These are phyloP conservation scores for Withania somnifera DNA, from an alignment of 305 asterid species.

Conservation along the genomic window DNA sequence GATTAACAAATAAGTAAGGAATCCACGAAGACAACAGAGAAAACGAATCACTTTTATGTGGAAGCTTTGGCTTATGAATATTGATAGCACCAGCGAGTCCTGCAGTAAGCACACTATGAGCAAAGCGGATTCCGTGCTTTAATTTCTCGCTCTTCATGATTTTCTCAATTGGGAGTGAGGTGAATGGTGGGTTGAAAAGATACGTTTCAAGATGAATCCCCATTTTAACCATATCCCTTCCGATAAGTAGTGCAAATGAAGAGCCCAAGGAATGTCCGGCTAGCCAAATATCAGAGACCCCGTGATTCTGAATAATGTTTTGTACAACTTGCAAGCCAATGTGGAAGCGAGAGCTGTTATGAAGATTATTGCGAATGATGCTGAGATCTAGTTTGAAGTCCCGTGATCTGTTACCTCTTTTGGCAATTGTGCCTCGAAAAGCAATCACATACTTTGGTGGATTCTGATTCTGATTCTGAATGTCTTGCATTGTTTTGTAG, in stretches of 20 bases:
- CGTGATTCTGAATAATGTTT: slow-evolving; percentile 6
- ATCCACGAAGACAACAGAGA: slow-evolving; percentile 37
- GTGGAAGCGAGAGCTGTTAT: slow-evolving; percentile 24
- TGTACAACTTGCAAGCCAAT: slow-evolving; percentile 19
- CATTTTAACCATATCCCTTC: slow-evolving; percentile 28
- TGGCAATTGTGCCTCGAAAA: slow-evolving; percentile 51
- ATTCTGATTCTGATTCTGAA: slow-evolving; percentile 16
- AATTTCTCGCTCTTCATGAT: slow-evolving; percentile 28
- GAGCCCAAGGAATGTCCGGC: slow-evolving; percentile 74
- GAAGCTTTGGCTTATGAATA: not conserved
- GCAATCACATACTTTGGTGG: slow-evolving; percentile 45
- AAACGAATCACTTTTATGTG: slow-evolving; percentile 16
- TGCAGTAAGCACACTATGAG: slow-evolving; percentile 29
- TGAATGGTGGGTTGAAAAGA: slow-evolving; percentile 71
- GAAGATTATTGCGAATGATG: slow-evolving; percentile 26
- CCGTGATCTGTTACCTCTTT: slow-evolving; percentile 13
- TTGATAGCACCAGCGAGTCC: slow-evolving; percentile 31
- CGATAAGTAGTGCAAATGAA: slow-evolving; percentile 40
- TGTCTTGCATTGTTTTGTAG: not conserved
- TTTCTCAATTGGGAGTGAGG: slow-evolving; percentile 41
- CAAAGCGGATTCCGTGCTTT: slow-evolving; percentile 33
- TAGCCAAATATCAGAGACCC: slow-evolving; percentile 38
- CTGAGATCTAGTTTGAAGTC: slow-evolving; percentile 49
- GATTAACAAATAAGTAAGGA: slow-evolving; percentile 58
- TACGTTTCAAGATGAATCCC: slow-evolving; percentile 39